phyloP scores from a whole-genome alignment of 73 alveolate genomes.

The Symbiodinium natans region DNA sequence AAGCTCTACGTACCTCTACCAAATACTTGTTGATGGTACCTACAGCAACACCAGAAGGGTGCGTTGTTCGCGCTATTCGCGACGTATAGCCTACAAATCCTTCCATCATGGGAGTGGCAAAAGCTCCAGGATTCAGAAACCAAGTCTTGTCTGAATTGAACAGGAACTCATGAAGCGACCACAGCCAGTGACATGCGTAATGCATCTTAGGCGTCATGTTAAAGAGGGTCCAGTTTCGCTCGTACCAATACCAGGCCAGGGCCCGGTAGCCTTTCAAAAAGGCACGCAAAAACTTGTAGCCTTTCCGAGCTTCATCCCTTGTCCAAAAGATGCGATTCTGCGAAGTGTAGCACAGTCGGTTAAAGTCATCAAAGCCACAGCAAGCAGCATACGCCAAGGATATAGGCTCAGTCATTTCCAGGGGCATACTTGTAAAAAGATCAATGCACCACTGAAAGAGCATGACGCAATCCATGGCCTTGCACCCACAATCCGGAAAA shows the following conservation, averaged over 20 bases:
- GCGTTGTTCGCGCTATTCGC: neutral
- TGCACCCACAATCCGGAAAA: conserved; percentile 28
- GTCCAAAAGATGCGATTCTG: neutral
- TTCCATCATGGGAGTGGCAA: conserved; percentile 36
- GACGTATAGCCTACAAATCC: conserved; percentile 14
- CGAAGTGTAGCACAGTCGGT: neutral
- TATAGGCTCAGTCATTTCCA: neutral
- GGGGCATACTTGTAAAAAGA: neutral
- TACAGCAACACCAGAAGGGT: neutral
- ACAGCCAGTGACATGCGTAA: neutral
- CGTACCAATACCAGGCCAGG: neutral
- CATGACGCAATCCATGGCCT: neutral
- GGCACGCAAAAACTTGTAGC: neutral
- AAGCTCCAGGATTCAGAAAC: neutral
- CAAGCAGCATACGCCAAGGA: neutral
- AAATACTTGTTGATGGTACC: conserved; percentile 14
- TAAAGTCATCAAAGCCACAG: conserved; percentile 15
- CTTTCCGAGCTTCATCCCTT: neutral
- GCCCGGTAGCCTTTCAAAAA: neutral
- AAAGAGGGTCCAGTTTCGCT: conserved; percentile 9
- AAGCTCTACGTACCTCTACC: neutral
- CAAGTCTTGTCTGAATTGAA: neutral
- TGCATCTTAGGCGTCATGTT: conserved; percentile 23
- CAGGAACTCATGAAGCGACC: neutral
- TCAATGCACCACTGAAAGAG: conserved; percentile 16